Evolutionary conservation across 371 early-diverging fungal genomes (phyloP).

Genomic region (Mucor saturninus): DNA sequence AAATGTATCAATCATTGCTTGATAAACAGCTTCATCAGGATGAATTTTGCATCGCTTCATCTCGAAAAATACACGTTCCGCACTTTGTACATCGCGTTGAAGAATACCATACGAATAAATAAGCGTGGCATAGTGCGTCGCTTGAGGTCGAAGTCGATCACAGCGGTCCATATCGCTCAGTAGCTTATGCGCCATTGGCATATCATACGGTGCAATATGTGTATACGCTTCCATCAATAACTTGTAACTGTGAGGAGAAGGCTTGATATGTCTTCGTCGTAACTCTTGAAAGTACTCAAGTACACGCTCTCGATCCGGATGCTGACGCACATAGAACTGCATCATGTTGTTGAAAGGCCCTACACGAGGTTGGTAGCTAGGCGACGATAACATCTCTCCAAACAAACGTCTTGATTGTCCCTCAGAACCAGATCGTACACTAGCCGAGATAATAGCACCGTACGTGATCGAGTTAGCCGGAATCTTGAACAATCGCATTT

Average conservation of each 20-base stretch:
- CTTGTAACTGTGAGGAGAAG: slow-evolving; percentile 68
- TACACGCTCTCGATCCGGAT: slow-evolving; percentile 58
- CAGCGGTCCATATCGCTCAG: slow-evolving; percentile 55
- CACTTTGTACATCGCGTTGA: slow-evolving; percentile 60
- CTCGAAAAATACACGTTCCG: slow-evolving; percentile 54
- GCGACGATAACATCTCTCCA: slow-evolving; percentile 56
- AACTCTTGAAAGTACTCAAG: slow-evolving; percentile 60
- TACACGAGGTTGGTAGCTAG: slow-evolving; percentile 58
- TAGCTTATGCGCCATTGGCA: slow-evolving; percentile 63
- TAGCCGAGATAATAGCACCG: slow-evolving; percentile 68
- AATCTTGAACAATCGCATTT: slow-evolving; percentile 59
- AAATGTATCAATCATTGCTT: slow-evolving; percentile 63
- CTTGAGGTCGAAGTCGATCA: slow-evolving; percentile 52
- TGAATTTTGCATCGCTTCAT: slow-evolving; percentile 48
- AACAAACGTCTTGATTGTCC: slow-evolving; percentile 54
- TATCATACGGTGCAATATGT: slow-evolving; percentile 64
- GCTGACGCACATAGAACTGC: slow-evolving; percentile 68
- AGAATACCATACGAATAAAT: slow-evolving; percentile 66
- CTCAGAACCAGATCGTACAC: slow-evolving; percentile 66
- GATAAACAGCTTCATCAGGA: slow-evolving; percentile 63
- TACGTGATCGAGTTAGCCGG: slow-evolving; percentile 64
- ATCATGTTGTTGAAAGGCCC: slow-evolving; percentile 72
- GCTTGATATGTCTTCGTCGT: slow-evolving; percentile 54
- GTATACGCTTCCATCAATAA: slow-evolving; percentile 66
- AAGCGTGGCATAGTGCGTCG: slow-evolving; percentile 64